Conservation (phyloP, 495 filamentous ascomycete genomes). For the Recurvomyces mirabilis region DNA sequence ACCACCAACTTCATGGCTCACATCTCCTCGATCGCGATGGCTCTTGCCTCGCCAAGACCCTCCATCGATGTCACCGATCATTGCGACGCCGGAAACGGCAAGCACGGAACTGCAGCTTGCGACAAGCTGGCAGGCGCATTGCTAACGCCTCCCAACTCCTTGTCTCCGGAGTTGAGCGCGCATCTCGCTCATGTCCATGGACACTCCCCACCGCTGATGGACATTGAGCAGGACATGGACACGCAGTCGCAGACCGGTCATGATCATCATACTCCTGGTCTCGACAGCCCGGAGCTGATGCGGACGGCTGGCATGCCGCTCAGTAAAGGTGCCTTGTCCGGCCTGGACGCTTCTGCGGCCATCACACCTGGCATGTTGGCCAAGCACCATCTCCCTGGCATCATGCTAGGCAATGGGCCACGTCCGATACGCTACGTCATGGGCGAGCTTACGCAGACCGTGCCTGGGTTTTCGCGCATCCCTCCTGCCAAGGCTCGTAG, state of each 20-base stretch:
- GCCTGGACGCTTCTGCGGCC: conserved; percentile 60
- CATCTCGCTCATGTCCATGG: conserved; percentile 48
- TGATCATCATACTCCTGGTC: conserved; percentile 34
- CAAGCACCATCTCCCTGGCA: conserved; percentile 82
- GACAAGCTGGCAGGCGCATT: conserved; percentile 51
- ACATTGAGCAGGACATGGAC: conserved; percentile 81
- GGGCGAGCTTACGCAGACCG: conserved; percentile 80
- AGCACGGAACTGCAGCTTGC: conserved; percentile 48
- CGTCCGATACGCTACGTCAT: conserved; percentile 91
- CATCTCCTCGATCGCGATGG: conserved; percentile 50
- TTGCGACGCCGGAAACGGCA: conserved; percentile 44
- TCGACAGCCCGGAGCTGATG: background rate
- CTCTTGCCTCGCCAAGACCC: conserved; percentile 51
- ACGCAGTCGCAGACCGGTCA: conserved; percentile 57
- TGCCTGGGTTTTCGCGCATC: conserved; percentile 86
- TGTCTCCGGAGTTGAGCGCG: conserved; percentile 79
- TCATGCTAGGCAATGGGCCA: conserved; percentile 78
- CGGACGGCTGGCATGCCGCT: conserved; percentile 20
- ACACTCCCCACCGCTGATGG: conserved; percentile 43
- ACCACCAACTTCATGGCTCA: conserved; percentile 47
- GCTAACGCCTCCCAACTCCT: conserved; percentile 91
- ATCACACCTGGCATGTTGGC: conserved; percentile 83
- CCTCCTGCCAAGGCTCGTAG: conserved; percentile 84
- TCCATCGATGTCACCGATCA: conserved; percentile 71
- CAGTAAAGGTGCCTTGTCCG: conserved; percentile 35